These are phyloP conservation scores for Metrosideros polymorpha DNA, from an alignment of 441 rosid genomes.

Conservation along the genomic window DNA sequence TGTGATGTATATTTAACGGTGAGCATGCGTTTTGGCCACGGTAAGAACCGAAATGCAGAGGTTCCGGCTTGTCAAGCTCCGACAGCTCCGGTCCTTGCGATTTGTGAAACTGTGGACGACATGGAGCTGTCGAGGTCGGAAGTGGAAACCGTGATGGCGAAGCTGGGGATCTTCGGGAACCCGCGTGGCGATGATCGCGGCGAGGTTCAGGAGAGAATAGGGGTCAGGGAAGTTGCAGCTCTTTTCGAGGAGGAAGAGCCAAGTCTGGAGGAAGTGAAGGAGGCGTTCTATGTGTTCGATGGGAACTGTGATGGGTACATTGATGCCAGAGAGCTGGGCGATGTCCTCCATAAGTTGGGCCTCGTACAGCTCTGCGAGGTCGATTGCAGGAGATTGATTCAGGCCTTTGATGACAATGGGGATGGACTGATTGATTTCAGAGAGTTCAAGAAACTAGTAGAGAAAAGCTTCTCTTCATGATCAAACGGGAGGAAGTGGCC, in stretches of 20 bases:
- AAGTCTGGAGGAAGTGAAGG: conserved; percentile 9
- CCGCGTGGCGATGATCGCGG: not conserved
- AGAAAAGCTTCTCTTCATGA: not conserved
- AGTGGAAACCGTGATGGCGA: conserved; percentile 2
- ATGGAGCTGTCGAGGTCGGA: not conserved
- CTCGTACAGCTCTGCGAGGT: not conserved
- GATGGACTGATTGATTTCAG: conserved; percentile 2
- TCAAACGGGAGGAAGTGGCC: not conserved
- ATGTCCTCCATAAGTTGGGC: conserved; percentile 1
- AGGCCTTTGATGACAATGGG: not conserved
- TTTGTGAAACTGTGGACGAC: not conserved
- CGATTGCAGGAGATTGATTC: conserved; percentile 1
- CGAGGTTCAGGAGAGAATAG: not conserved
- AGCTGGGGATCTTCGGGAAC: not conserved
- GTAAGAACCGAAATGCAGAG: not conserved
- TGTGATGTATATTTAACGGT: not conserved
- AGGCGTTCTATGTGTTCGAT: conserved; percentile 9
- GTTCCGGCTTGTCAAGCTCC: not conserved
- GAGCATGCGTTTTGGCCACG: not conserved
- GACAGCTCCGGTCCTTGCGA: not conserved
- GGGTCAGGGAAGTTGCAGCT: not conserved
- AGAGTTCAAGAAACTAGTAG: conserved; percentile 2
- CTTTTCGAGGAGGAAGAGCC: conserved; percentile 6
- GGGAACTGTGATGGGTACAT: conserved; percentile 12
- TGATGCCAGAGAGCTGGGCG: not conserved